These are phyloP conservation scores for Trichoderma sp. DNA, from an alignment of 2,329 filamentous ascomycete species.

Conservation along the genomic window DNA sequence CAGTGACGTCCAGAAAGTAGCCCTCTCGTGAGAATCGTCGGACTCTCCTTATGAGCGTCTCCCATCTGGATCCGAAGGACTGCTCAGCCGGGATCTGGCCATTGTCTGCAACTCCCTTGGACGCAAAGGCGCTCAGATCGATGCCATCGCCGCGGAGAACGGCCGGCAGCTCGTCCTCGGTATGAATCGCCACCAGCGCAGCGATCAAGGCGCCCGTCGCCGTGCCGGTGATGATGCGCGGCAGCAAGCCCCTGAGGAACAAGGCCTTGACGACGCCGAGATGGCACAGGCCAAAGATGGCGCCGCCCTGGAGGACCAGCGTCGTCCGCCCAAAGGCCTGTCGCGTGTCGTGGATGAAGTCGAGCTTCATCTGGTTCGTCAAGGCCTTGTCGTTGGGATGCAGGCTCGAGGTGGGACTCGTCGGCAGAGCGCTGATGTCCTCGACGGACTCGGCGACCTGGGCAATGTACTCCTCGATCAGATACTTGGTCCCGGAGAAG, in stretches of 20 bases:
- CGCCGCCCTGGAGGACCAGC: slow-evolving; percentile 83
- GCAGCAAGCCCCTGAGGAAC: slow-evolving; percentile 76
- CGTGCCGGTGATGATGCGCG: slow-evolving; percentile 88
- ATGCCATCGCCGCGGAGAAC: slow-evolving; percentile 80
- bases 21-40: slow-evolving; percentile 73
- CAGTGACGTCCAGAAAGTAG: slow-evolving; percentile 79
- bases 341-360: slow-evolving; percentile 82
- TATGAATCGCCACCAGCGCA: slow-evolving; percentile 83
- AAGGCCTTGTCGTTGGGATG: slow-evolving; percentile 48
- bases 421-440: slow-evolving; percentile 70
- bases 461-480: slow-evolving; percentile 89
- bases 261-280: slow-evolving; percentile 87
- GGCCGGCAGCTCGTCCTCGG: slow-evolving; percentile 76
- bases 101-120: slow-evolving; percentile 39
- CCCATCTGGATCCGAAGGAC: slow-evolving; percentile 49
- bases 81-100: slow-evolving; percentile 42
- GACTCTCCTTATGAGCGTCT: slow-evolving; percentile 67
- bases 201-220: slow-evolving; percentile 89
- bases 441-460: slow-evolving; percentile 80
- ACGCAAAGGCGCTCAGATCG: slow-evolving; percentile 76
- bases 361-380: slow-evolving; percentile 77
- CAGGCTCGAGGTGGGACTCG: slow-evolving; percentile 44
- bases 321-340: slow-evolving; percentile 87
- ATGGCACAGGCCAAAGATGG: slow-evolving; percentile 89
- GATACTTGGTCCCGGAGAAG: slow-evolving; percentile 83